A percentile compares a stretch with the other conserved stretches of the same genome.
Conservation (phyloP, 2,329 filamentous ascomycete genomes). For the Trichophyton rubrum region DNA sequence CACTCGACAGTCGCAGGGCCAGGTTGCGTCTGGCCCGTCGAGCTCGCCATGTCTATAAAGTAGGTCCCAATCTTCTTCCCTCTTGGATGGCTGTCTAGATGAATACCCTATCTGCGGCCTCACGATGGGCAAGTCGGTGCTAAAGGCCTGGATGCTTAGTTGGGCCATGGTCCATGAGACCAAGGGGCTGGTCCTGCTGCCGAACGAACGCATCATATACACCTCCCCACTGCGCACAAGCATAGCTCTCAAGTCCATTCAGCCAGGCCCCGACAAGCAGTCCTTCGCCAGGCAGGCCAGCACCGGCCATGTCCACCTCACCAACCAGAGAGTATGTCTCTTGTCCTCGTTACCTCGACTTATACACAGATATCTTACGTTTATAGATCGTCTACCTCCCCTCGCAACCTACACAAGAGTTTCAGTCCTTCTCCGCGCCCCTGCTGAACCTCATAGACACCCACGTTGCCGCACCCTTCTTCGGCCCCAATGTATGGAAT, state of each 20-base stretch:
- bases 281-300: conserved; percentile 60
- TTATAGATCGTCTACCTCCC: conserved; percentile 77
- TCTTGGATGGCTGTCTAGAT: background rate
- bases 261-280: conserved; percentile 50
- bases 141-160: conserved; percentile 32
- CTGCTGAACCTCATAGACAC: conserved; percentile 80
- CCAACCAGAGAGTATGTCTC: conserved; percentile 62
- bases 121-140: conserved; percentile 7
- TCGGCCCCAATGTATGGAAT: conserved; percentile 84
- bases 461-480: conserved; percentile 77
- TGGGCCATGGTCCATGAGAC: conserved; percentile 85
- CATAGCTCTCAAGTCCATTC: conserved; percentile 59
- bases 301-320: conserved; percentile 65
- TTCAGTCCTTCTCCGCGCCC: conserved; percentile 81
- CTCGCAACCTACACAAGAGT: conserved; percentile 48
- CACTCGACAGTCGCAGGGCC: background rate
- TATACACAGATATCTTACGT: background rate
- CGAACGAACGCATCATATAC: conserved; percentile 69
- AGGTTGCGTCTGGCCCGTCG: background rate
- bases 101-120: background rate
- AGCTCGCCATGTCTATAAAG: conserved; percentile 3
- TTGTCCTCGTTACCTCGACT: too few species aligned
- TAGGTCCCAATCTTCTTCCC: background rate
- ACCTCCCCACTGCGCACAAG: conserved; percentile 68
- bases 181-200: conserved; percentile 67